Evolutionary conservation across 2,329 filamentous ascomycete genomes (phyloP), one percentile per base, ranked within the genome.

Genomic region (Neophaeococcomyces mojaviensis): DNA sequence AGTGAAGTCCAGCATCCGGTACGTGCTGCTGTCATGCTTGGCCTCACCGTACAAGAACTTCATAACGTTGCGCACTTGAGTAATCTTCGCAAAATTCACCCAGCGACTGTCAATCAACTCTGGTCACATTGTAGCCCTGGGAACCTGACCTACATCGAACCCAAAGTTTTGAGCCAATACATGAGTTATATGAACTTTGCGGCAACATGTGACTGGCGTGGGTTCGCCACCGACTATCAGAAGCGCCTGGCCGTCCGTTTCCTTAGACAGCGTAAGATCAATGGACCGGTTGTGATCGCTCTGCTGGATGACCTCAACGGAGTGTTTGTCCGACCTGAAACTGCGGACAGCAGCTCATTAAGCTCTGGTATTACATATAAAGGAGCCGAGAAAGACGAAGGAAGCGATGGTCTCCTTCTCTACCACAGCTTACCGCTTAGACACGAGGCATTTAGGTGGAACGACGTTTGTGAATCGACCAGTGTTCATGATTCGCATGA

Each of bases 171-270:
- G 39, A 26, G 39, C 12, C 40, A 48, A 16, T 49, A 48, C 22
- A 36, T 50, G 15, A 26, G 44, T 31, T 47, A 50, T 35, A 41
- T 55, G 37, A 38, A 39, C 9, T 52, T 54, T 16, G 49, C 44
- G 8, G 24, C 24, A 28, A 10, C 10, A 28, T 28, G 24, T 18
- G 32, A 35, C 5, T 12, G 13, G 24, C 30, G 35, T 34, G 33
- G 30, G 13, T 24, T n/a, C 22, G 31, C 41, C 8, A 26, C 18
- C 24, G 32, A 8, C 4, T 30, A 36, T n/a, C 41, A 44, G 32
- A 44, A 15, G 19, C 32, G n/a, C 13, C 32, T 44, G 7, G 33
- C 32, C 7, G 8, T 22, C 12, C 18, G 13, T n/a, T 44, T 37
- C 20, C 19, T 37, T n/a, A 8, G 41, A 8, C 32, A 37, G 20